Conservation (phyloP, 352 stramenopile genomes). For the Albugo candida region DNA sequence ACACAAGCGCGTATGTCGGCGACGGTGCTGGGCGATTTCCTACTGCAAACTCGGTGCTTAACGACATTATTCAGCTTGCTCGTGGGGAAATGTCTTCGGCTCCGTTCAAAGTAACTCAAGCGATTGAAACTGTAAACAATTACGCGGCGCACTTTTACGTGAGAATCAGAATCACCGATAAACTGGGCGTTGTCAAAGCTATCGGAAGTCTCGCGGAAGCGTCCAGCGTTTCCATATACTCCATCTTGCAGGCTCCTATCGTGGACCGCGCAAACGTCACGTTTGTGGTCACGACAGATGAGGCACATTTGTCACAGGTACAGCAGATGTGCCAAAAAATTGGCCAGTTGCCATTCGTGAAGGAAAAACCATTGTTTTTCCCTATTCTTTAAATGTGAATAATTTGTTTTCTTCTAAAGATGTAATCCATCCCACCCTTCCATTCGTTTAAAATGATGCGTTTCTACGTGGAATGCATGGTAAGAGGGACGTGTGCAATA, state of each 20-base stretch:
- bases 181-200: conserved; percentile 86
- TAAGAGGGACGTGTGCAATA: too few relatives aligned
- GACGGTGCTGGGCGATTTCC: conserved; percentile 88
- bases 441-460: too few relatives aligned
- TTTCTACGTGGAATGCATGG: too few relatives aligned
- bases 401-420: neutral
- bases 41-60: conserved; percentile 91
- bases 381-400: conserved; percentile 34
- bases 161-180: conserved; percentile 85
- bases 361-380: conserved; percentile 64
- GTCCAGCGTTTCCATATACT: conserved; percentile 91
- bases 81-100: conserved; percentile 76
- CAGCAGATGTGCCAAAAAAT: conserved; percentile 80
- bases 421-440: too few relatives aligned
- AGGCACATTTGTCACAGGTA: conserved; percentile 73
- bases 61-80: conserved; percentile 86
- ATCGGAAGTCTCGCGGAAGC: conserved; percentile 89
- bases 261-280: conserved; percentile 83
- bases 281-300: conserved; percentile 93
- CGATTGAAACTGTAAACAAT: conserved; percentile 71
- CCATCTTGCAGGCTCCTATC: conserved; percentile 91
- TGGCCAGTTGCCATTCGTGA: conserved; percentile 68
- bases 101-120: conserved; percentile 41
- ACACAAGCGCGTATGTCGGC: conserved; percentile 80
- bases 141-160: conserved; percentile 90